Conservation (phyloP, 2,329 filamentous ascomycete species). For the Neonectria hederae region DNA sequence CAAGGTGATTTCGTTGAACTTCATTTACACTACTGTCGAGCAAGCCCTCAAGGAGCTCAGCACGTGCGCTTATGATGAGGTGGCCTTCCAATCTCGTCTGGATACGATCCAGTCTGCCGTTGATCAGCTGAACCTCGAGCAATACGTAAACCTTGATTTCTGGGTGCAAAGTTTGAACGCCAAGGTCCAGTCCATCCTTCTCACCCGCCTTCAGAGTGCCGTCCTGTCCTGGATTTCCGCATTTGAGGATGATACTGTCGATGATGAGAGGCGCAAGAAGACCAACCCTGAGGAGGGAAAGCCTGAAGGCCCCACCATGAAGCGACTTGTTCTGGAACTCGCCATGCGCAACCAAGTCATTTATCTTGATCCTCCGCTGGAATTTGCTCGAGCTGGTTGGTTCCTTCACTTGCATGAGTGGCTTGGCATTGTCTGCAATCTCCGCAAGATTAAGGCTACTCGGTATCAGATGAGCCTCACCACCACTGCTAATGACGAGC, state of each 20-base stretch:
- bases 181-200: slow-evolving; percentile 82
- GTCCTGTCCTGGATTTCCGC: slow-evolving; percentile 87
- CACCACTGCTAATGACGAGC: slow-evolving; percentile 70
- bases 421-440: slow-evolving; percentile 91
- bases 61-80: slow-evolving; percentile 81
- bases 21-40: slow-evolving; percentile 82
- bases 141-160: slow-evolving; percentile 89
- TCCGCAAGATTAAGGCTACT: slow-evolving; percentile 93
- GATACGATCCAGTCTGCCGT: slow-evolving; percentile 91
- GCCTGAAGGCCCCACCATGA: slow-evolving; percentile 71
- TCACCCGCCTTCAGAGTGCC: slow-evolving; percentile 84
- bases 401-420: slow-evolving; percentile 91
- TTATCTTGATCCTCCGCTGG: slow-evolving; percentile 91
- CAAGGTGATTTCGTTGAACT: slow-evolving; percentile 82
- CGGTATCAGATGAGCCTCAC: slow-evolving; percentile 91
- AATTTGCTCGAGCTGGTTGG: slow-evolving; percentile 93
- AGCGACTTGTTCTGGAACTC: slow-evolving; percentile 84
- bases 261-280: slow-evolving; percentile 64
- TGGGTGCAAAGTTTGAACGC: slow-evolving; percentile 92
- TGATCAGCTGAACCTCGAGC: slow-evolving; percentile 95
- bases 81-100: slow-evolving; percentile 82
- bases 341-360: slow-evolving; percentile 99
- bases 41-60: slow-evolving; percentile 85
- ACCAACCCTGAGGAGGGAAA: slow-evolving; percentile 56
- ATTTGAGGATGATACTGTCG: slow-evolving; percentile 73